Conservation (phyloP, 2,329 filamentous ascomycete species). For the Pseudogymnoascus sp. region DNA sequence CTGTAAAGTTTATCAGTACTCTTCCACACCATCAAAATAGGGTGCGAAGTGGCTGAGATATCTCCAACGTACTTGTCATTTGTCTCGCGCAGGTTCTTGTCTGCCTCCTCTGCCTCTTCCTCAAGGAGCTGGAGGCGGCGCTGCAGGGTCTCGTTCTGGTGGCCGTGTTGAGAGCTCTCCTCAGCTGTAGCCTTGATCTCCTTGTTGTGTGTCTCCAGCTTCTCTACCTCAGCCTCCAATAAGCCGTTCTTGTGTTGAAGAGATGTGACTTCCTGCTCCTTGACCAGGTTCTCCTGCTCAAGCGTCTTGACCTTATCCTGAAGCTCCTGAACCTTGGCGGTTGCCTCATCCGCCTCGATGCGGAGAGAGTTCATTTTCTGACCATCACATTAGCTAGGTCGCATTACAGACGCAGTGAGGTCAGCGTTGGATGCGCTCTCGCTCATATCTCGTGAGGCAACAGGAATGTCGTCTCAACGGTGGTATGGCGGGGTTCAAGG, state of each 20-base stretch:
- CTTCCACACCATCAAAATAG: slow-evolving; percentile 11
- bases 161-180: slow-evolving; percentile 72
- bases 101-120: slow-evolving; percentile 93
- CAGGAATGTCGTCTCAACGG: slow-evolving; percentile 1
- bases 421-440: background rate
- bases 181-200: slow-evolving; percentile 81
- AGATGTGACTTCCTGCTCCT: slow-evolving; percentile 97
- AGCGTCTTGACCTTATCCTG: slow-evolving; percentile 78
- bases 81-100: slow-evolving; percentile 91
- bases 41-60: slow-evolving; percentile 1
- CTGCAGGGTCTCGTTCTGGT: slow-evolving; percentile 84
- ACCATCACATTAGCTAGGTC: background rate
- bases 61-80: slow-evolving; percentile 81
- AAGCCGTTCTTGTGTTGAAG: slow-evolving; percentile 91
- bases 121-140: slow-evolving; percentile 91
- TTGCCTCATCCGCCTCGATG: slow-evolving; percentile 81
- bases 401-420: background rate
- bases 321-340: slow-evolving; percentile 76
- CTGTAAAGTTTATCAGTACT: slow-evolving; percentile 38
- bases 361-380: slow-evolving; percentile 95
- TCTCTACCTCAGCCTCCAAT: slow-evolving; percentile 85
- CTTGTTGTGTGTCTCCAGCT: slow-evolving; percentile 75
- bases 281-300: slow-evolving; percentile 89
- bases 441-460: background rate
- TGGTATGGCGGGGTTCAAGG: slow-evolving; percentile 2